Conservation (phyloP, 1,284 basidiomycete genomes). For the Cryptococcus sp. region DNA sequence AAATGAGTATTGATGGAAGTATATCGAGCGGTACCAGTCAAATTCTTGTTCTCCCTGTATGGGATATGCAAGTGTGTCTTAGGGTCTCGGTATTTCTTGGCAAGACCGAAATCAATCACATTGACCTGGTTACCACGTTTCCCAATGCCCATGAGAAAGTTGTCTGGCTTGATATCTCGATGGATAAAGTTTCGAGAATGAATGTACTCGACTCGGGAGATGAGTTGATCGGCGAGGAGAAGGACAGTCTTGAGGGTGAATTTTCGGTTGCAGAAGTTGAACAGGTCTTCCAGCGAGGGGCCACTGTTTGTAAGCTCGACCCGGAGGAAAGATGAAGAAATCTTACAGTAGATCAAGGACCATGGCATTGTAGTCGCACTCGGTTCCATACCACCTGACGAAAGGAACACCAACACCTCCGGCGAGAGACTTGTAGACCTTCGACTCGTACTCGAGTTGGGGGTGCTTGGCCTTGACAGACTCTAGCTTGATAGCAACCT, state of each 20-base stretch:
- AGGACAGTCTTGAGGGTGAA: slow-evolving; percentile 97
- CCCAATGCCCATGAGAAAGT: slow-evolving; percentile 99
- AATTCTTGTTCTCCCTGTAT: slow-evolving; percentile 99
- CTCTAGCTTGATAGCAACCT: slow-evolving; percentile 99
- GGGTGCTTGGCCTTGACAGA: slow-evolving; percentile 99
- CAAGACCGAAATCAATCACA: slow-evolving; percentile 98
- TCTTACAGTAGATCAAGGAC: slow-evolving; percentile 83
- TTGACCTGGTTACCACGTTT: slow-evolving; percentile 99
- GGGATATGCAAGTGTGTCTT: slow-evolving; percentile 99
- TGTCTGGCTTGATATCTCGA: slow-evolving; percentile 99
- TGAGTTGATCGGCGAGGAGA: slow-evolving; percentile 93
- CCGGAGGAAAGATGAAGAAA: too few relatives aligned
- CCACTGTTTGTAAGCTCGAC: slow-evolving; percentile 50
- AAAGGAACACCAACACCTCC: slow-evolving; percentile 98
- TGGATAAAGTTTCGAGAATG: slow-evolving; percentile 99
- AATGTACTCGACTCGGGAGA: slow-evolving; percentile 98
- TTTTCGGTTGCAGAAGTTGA: slow-evolving; percentile 99
- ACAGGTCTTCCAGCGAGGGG: slow-evolving; percentile 95
- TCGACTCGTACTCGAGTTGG: slow-evolving; percentile 98
- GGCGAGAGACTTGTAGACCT: slow-evolving; percentile 94
- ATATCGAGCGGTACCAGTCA: slow-evolving; percentile 98
- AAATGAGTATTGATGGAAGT: slow-evolving; percentile 99
- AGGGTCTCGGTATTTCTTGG: slow-evolving; percentile 99
- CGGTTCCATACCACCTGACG: slow-evolving; percentile 97
- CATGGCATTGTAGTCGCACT: slow-evolving; percentile 99